Base-by-base conservation (phyloP, 768 basidiomycete species). In the Mycena albidolilacea region DNA sequence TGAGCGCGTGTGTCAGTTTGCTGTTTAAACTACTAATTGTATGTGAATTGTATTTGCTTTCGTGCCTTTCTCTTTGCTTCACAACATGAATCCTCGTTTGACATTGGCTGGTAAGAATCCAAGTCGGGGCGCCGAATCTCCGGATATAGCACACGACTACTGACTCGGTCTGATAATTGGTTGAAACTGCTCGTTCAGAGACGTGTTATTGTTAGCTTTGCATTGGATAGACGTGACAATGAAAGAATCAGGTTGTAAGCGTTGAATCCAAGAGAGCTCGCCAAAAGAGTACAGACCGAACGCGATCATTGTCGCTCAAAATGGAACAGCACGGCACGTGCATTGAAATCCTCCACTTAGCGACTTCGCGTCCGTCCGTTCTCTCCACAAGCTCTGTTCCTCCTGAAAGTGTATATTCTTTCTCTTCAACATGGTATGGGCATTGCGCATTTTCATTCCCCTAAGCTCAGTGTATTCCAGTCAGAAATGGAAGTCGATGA, bases 401-500 rank as follows among this genome's bases (percentile, higher is more conserved):
- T 70, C 50, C 69, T 48, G 50, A 61, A n/a, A 63, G 21, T 65
- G 48, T 38, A 37, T 37, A 19, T 23, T 43, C 12, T 39, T 41
- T 21, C 46, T 35, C 7, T 65, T 38, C 44, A 61, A 57, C 65
- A 75, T 75, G 73, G 73, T 71, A 65, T 48, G 17, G 11, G 9
- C 19, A 46, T 37, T 14, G 17, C 41, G 8, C 38, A 10, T n/a
- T 0, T 62, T 23, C 46, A 15, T 39, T 30, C 11, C 38, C 46
- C 46, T 8, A 60, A 48, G 37, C 71, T 68, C 54, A 57, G 14
- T 15, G 44, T 37, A 17, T 60, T 30, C 17, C 15, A 76, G 75
- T 69, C 71, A 0, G 75, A 72, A 73, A 76, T 88, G 87, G 85
- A 88, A 63, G 79, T 88, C 64, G 87, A 88, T 80, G 77, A 78